Evolutionary conservation across 768 basidiomycete species (phyloP).

Genomic region (Hericium coralloides): DNA sequence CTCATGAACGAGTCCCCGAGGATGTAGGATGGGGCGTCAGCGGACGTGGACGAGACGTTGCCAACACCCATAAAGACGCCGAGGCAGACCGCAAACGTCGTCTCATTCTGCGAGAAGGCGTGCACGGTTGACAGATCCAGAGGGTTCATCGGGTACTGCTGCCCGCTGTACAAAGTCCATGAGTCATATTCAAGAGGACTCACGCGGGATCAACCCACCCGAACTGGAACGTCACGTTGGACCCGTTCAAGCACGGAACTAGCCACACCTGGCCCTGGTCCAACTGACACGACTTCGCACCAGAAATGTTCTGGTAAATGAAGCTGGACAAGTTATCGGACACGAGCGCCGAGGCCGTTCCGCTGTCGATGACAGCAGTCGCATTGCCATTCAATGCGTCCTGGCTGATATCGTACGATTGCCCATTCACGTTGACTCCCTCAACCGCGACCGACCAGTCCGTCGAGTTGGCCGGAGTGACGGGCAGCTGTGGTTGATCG

Average conservation of each 20-base stretch:
- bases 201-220: not conserved
- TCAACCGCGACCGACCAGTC: not conserved
- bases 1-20: not conserved
- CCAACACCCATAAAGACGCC: not conserved
- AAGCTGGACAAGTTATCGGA: not conserved
- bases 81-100: not conserved
- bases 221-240: not conserved
- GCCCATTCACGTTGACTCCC: not conserved
- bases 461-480: not conserved
- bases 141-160: not conserved
- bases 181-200: not conserved
- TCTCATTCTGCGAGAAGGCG: not conserved
- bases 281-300: not conserved
- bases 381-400: not conserved
- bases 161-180: not conserved
- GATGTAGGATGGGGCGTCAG: not conserved
- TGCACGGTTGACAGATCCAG: not conserved
- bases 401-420: not conserved
- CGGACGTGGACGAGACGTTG: not conserved
- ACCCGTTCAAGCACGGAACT: not conserved
- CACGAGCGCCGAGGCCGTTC: not conserved
- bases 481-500: not conserved
- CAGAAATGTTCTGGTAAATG: not conserved
- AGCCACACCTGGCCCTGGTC: not conserved
- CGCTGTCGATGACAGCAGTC: not conserved